Base-by-base conservation (phyloP, 306 rosid species). In the Pueraria montana region DNA sequence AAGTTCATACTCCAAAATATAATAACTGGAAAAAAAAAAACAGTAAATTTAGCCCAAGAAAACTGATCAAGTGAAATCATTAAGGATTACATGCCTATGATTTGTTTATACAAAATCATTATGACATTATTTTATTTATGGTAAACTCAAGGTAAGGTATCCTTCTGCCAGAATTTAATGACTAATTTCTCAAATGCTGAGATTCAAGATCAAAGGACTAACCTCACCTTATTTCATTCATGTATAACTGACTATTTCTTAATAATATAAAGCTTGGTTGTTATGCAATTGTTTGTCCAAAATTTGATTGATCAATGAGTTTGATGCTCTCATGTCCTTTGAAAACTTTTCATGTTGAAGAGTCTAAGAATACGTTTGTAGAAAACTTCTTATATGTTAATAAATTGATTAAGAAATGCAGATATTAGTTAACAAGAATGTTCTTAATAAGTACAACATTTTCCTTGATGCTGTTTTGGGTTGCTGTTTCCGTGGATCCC, bases 401-500 rank as follows among this genome's bases (percentile, higher is more conserved):
- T n/a, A 36, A 11, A 43, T 5, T 1, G 4, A 30, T 30, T 30
- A 30, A 59, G 59, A n/a, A 69, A 75, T 38, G 56, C 20, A 61
- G 21, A 79, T 40, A 63, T 43, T 12, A 64, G 68, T 83, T 45
- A 59, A 76, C 55, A 45, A 58, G 36, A 9, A 76, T 80, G 65
- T n/a, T 85, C 24, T 62, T 53, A 40, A 74, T 32, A 77, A 17
- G 78, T 45, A 63, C 27, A 30, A 38, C 72, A 27, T 76, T 82
- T 61, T 84, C 10, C 65, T 81, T 83, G 61, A 79, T 75, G 77
- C 62, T 58, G 62, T 18, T 67, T 68, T 70, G 88, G 89, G 88
- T 82, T 87, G 43, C 43, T 81, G 90, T 83, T 84, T 82, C 85
- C 42, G 59, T 83, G 83, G 80, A 84, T 82, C 92, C 71, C 84